Base-by-base conservation (phyloP, 257 asterid genomes). In the Fraxinus quadrangulata region DNA sequence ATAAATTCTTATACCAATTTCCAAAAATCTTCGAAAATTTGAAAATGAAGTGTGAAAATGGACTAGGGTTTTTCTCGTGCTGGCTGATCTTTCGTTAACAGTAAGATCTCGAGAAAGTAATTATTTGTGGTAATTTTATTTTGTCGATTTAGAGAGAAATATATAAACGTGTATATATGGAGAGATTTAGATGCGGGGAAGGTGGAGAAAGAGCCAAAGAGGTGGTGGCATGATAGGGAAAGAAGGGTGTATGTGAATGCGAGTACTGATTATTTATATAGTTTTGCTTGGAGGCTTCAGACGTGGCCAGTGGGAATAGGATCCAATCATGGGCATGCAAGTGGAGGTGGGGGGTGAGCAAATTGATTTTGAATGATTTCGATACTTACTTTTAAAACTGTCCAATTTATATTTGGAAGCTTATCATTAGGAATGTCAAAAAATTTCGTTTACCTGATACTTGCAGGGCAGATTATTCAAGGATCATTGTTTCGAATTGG, bases 61-160 rank as follows among this genome's bases (percentile, higher is more conserved):
- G 40, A 77, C 72, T 81, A 87, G 90, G 87, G 88, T 81, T 83
- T 87, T 81, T 73, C 66, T 54, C 10, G 26, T 54, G 12, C 36
- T 10, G 26, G 74, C 21, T 70, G 65, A 54, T n/a, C 39, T 72
- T 72, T 6, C 59, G 72, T 47, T 30, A 63, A 51, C 33, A 80
- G 56, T 24, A 72, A 73, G 86, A 83, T 85, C 88, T 83, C 80
- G 87, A 79, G 47, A 77, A 59, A 86, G 42, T 13, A 0, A 70
- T 37, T 30, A 67, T 59, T 76, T 56, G 82, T 68, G 5, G 49
- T 42, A 42, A n/a, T n/a, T 79, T n/a, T 37, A 47, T 23, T 71
- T 34, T 24, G 36, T 49, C 6, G 33, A 54, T 54, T 16, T 17
- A 13, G 70, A 9, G 30, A 31, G 8, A 14, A 77, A 81, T n/a